Base-by-base conservation (phyloP, 768 basidiomycete species). In the Hygrophoropsis aurantiaca region DNA sequence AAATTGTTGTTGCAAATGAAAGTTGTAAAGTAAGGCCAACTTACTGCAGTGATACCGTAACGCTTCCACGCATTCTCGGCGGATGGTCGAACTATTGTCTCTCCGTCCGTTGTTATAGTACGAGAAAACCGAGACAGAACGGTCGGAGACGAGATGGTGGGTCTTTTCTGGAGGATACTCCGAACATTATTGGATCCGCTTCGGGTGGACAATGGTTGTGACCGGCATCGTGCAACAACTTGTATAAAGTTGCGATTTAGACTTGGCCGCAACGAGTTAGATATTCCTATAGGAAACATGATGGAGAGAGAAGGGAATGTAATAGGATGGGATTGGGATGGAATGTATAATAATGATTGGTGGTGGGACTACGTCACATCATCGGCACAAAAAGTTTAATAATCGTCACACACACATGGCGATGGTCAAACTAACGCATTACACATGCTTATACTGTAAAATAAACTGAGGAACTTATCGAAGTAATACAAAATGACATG, bases 1-100 rank as follows among this genome's bases (percentile, higher is more conserved):
- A 33, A 36, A 33, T 42, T 42, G 43, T 50, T 32, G 41, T 18
- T 46, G 43, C 13, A 35, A 36, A 21, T 30, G 21, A 10, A 11
- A 26, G 18, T 11, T 16, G 32, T 7, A 18, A 10, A n/a, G 27
- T 19, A 20, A 21, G 43, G 40, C 19, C 10, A 46, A 70, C 71
- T 42, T 57, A 83, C 82, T 5, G 75, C 81, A 23, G 79, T 80
- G 51, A 81, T 68, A 15, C 72, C 79, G 46, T 69, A 75, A 21
- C 70, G 71, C 55, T 63, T 75, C 78, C 78, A 80, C 15, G 72
- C 62, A 18, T 77, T 69, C 51, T 69, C 66, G 0, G 70, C 58
- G 32, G 73, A 72, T 30, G 64, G 53, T 8, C 63, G 50, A n/a
- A 73, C 57, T 3, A 74, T 54, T 2, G 65, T 53, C 8, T 65